Conservation (phyloP, 176 grass and related monocot species). For the Dactylis glomerata region DNA sequence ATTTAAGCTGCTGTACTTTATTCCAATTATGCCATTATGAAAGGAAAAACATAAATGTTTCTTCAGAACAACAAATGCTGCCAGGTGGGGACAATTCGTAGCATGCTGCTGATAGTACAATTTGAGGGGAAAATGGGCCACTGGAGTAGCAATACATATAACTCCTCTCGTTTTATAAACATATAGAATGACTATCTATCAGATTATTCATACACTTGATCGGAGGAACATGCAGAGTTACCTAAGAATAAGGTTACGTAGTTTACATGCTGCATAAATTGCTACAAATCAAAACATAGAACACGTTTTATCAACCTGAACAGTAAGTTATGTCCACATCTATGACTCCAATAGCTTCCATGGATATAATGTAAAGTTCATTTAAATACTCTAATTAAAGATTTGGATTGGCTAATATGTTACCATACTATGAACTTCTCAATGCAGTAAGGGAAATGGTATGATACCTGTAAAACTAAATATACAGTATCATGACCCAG, state of each 20-base stretch:
- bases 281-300: not conserved
- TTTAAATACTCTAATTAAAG: not conserved
- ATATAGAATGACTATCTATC: not conserved
- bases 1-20: slow-evolving; percentile 13
- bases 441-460: not conserved
- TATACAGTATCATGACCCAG: not conserved
- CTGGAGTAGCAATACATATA: not conserved
- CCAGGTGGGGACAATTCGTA: not conserved
- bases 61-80: not conserved
- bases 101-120: not conserved
- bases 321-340: not conserved
- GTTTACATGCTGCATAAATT: not conserved
- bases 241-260: not conserved
- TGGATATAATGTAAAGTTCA: not conserved
- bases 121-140: slow-evolving; percentile 6
- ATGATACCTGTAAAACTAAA: not conserved
- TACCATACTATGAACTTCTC: not conserved
- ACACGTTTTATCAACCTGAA: not conserved
- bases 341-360: slow-evolving; percentile 2
- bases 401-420: not conserved
- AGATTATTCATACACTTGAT: slow-evolving; percentile 8
- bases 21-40: not conserved
- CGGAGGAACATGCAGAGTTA: not conserved
- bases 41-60: not conserved
- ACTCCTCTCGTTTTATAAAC: not conserved